Evolutionary conservation across 202 grass and related monocot genomes (phyloP).

Genomic region (Panicum virgatum): DNA sequence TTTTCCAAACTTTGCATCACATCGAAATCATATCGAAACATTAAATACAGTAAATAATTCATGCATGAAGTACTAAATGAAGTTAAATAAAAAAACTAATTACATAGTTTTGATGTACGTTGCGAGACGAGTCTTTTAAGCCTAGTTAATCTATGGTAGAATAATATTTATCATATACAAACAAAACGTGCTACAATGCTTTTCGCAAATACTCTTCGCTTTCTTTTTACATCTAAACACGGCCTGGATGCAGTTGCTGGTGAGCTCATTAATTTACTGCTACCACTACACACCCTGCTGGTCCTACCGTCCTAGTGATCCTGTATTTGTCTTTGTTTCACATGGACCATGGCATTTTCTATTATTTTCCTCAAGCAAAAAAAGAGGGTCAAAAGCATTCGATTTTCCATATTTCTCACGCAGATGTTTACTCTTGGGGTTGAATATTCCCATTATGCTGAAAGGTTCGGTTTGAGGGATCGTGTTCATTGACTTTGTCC

Average conservation of each 20-base stretch:
- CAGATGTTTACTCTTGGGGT: constrained; percentile 1
- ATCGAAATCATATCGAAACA: too few relatives aligned
- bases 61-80: too few relatives aligned
- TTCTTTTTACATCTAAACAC: too few relatives aligned
- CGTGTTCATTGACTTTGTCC: constrained; percentile 45
- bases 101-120: too few relatives aligned
- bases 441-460: constrained; percentile 12
- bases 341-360: neutral
- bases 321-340: neutral
- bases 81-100: too few relatives aligned
- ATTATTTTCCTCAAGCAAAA: neutral
- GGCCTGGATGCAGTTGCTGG: neutral
- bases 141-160: too few relatives aligned
- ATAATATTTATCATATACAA: too few relatives aligned
- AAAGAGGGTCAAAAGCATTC: neutral
- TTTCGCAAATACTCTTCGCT: too few relatives aligned
- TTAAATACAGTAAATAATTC: too few relatives aligned
- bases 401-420: neutral
- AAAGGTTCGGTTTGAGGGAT: neutral
- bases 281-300: neutral
- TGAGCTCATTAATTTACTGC: constrained; percentile 11
- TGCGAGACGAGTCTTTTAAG: too few relatives aligned
- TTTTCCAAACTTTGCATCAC: too few relatives aligned
- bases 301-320: neutral
- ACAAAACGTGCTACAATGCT: too few relatives aligned